Percentiles rank a stretch among this genome's conserved stretches.
These are phyloP conservation scores for Ganoderma meredithae DNA, from an alignment of 1,284 basidiomycete species.

Conservation along the genomic window DNA sequence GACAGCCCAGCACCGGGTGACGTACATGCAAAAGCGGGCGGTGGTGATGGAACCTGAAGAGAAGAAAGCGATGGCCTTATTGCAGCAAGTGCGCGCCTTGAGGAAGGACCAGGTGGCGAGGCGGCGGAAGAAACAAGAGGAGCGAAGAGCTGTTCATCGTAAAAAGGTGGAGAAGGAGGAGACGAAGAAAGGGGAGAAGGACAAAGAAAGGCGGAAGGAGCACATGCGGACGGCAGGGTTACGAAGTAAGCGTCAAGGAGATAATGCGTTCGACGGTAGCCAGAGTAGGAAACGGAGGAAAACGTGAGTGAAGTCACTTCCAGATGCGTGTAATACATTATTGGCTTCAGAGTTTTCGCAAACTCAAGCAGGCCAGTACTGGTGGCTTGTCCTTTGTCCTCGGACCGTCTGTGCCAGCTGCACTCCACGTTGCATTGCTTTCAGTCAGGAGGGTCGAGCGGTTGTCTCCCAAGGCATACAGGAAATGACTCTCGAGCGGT, in stretches of 20 bases:
- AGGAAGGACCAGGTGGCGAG: constrained; percentile 86
- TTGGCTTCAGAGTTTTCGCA: too few relatives aligned
- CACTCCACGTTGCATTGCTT: too few relatives aligned
- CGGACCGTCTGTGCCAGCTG: too few relatives aligned
- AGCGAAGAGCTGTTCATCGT: constrained; percentile 65
- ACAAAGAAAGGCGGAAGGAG: constrained; percentile 83
- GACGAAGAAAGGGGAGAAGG: constrained; percentile 53
- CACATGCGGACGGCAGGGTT: constrained; percentile 78
- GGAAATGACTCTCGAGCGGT: too few relatives aligned
- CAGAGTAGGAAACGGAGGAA: constrained; percentile 54
- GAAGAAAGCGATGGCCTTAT: constrained; percentile 88
- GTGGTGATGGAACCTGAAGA: constrained; percentile 97
- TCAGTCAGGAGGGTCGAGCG: too few relatives aligned
- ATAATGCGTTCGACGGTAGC: constrained; percentile 57
- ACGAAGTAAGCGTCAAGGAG: constrained; percentile 72
- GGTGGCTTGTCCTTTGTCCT: background rate
- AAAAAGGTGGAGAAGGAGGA: constrained; percentile 81
- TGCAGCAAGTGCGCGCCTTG: constrained; percentile 95
- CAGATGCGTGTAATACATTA: too few relatives aligned
- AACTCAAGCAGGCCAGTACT: too few relatives aligned
- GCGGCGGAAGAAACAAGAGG: constrained; percentile 85
- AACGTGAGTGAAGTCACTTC: constrained; percentile 26
- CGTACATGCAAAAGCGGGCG: constrained; percentile 88
- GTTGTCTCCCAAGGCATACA: too few relatives aligned
- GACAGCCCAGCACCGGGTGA: constrained; percentile 75